A percentile compares a stretch with the other conserved stretches of the same genome.
These are phyloP conservation scores for Cyclotella sp. DNA, from an alignment of 108 stramenopile species.

Conservation along the genomic window DNA sequence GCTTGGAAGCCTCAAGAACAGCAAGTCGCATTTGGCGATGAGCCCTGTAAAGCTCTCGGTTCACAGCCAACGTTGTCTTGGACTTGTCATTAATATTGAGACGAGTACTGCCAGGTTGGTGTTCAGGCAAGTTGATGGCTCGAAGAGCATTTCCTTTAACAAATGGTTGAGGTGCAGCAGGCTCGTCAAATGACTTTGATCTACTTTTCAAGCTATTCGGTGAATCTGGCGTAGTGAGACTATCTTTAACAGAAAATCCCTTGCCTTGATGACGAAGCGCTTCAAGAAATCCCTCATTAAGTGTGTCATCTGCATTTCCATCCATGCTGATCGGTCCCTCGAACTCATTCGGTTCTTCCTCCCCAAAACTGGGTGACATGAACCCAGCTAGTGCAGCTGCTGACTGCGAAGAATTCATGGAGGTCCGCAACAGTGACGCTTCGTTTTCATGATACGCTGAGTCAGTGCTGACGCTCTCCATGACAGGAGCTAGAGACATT, in stretches of 20 bases:
- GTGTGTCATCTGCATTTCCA: conserved; percentile 32
- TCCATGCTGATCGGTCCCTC: conserved; percentile 45
- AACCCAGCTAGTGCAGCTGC: conserved; percentile 17
- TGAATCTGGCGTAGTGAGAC: conserved; percentile 18
- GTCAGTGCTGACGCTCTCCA: conserved; percentile 14
- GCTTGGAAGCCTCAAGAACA: conserved; percentile 60
- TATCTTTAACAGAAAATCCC: conserved; percentile 36
- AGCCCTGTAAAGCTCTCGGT: conserved; percentile 55
- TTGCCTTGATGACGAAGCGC: conserved; percentile 37
- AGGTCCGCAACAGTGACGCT: not conserved
- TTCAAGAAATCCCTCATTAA: conserved; percentile 48
- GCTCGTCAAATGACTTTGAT: conserved; percentile 42
- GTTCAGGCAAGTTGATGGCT: conserved; percentile 50
- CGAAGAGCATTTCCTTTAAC: conserved; percentile 24
- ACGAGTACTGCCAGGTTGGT: conserved; percentile 14
- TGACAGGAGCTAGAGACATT: conserved; percentile 21
- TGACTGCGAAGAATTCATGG: not conserved
- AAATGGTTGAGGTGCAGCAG: conserved; percentile 19
- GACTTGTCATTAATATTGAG: conserved; percentile 40
- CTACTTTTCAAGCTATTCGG: conserved; percentile 18
- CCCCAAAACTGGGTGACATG: conserved; percentile 39
- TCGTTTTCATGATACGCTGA: conserved; percentile 6
- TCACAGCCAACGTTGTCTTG: conserved; percentile 54
- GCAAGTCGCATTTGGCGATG: conserved; percentile 68
- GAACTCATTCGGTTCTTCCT: conserved; percentile 20